Conservation (phyloP, 306 rosid genomes). For the Prunus mongolica region DNA sequence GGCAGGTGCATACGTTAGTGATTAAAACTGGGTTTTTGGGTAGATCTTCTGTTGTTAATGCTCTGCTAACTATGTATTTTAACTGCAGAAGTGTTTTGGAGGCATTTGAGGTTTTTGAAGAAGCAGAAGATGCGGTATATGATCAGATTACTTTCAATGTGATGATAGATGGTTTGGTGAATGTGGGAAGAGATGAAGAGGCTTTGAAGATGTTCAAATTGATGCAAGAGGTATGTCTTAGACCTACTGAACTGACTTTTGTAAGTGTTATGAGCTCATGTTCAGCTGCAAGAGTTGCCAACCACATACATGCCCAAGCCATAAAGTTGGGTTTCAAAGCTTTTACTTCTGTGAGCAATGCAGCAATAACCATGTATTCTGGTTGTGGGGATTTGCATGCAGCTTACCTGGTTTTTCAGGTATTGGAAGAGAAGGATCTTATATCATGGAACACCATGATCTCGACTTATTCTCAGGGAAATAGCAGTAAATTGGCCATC, state of each 20-base stretch:
- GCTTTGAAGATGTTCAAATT: constrained; percentile 50
- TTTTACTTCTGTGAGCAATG: constrained; percentile 55
- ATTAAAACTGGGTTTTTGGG: constrained; percentile 47
- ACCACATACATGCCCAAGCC: constrained; percentile 53
- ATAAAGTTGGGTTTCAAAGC: constrained; percentile 55
- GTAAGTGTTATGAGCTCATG: constrained; percentile 79
- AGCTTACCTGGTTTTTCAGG: constrained; percentile 45
- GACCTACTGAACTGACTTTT: constrained; percentile 57
- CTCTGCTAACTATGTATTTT: constrained; percentile 69
- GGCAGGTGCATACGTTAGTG: constrained; percentile 54
- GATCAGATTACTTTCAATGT: constrained; percentile 72
- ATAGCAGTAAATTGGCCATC: constrained; percentile 37
- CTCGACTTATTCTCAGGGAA: constrained; percentile 47
- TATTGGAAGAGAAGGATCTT: constrained; percentile 51
- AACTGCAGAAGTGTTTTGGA: constrained; percentile 34
- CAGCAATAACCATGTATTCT: constrained; percentile 71
- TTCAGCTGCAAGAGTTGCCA: constrained; percentile 36
- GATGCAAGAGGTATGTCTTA: constrained; percentile 47
- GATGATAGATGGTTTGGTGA: constrained; percentile 66
- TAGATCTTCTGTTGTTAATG: constrained; percentile 58
- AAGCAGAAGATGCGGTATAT: constrained; percentile 21
- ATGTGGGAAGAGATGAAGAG: constrained; percentile 41
- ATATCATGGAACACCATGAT: constrained; percentile 77
- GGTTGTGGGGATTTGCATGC: constrained; percentile 48
- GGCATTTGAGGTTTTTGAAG: constrained; percentile 60